A percentile compares a stretch with the other conserved stretches of the same genome.
These are phyloP conservation scores for Hordeum vulgare DNA, from an alignment of 176 grass and related monocot genomes.

Conservation along the genomic window DNA sequence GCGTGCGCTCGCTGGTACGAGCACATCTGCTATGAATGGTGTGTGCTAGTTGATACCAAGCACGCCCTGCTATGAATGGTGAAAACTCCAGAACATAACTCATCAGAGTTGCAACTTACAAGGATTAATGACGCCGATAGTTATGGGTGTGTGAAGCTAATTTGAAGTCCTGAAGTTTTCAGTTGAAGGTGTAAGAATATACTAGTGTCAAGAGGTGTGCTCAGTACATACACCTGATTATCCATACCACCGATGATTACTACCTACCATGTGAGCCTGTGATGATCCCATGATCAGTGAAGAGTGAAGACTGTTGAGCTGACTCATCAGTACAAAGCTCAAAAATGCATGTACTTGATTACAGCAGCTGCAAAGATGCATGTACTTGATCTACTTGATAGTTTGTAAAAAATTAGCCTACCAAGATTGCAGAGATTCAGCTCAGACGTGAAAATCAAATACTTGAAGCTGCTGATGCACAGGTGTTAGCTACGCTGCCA, in stretches of 20 bases:
- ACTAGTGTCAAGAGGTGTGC: background rate
- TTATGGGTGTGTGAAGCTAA: background rate
- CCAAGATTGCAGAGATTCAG: slow-evolving; percentile 16
- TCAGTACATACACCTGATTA: slow-evolving; percentile 2
- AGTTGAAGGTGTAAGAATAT: background rate
- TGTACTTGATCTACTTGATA: background rate
- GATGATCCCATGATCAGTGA: slow-evolving; percentile 3
- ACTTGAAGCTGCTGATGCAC: background rate
- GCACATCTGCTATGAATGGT: background rate
- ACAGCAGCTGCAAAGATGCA: background rate
- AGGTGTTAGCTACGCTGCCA: background rate
- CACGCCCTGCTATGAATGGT: background rate
- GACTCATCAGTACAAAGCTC: background rate
- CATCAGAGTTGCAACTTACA: slow-evolving; percentile 1
- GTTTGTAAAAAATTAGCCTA: background rate
- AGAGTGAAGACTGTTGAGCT: background rate
- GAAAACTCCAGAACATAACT: background rate
- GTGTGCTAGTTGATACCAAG: background rate
- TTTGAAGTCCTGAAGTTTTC: background rate
- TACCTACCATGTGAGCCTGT: background rate
- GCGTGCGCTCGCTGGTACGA: background rate
- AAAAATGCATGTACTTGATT: background rate
- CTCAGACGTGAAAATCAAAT: slow-evolving; percentile 9
- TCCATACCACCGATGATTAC: background rate
- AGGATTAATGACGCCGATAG: background rate